These are phyloP conservation scores for Sparassis latifolia DNA, from an alignment of 1,284 basidiomycete species.

Conservation along the genomic window DNA sequence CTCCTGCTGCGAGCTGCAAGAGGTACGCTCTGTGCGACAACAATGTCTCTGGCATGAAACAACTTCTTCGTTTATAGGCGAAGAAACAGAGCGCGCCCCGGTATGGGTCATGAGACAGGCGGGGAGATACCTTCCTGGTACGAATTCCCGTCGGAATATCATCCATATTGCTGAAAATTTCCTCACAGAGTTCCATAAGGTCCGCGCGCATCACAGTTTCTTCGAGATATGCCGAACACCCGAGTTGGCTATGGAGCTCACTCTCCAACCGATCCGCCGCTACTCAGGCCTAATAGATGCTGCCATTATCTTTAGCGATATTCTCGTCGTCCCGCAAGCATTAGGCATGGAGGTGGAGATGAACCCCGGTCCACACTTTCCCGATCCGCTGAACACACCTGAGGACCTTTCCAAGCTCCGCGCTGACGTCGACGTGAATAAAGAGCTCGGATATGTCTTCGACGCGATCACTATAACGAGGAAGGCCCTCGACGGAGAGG, in stretches of 20 bases:
- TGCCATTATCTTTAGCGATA: slow-evolving; percentile 94
- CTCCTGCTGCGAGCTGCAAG: slow-evolving; percentile 84
- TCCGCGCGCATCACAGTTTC: slow-evolving; percentile 83
- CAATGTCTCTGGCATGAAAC: slow-evolving; percentile 2
- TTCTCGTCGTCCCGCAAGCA: slow-evolving; percentile 93
- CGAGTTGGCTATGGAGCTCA: slow-evolving; percentile 78
- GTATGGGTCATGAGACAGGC: slow-evolving; percentile 99
- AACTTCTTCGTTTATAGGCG: slow-evolving; percentile 40
- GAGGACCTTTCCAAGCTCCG: slow-evolving; percentile 62
- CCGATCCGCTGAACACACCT: slow-evolving; percentile 74
- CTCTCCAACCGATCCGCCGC: slow-evolving; percentile 86
- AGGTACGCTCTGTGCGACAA: slow-evolving; percentile 35
- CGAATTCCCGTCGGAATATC: slow-evolving; percentile 17
- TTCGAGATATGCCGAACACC: slow-evolving; percentile 92
- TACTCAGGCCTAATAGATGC: slow-evolving; percentile 85
- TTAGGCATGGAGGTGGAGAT: slow-evolving; percentile 93
- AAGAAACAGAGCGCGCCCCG: slow-evolving; percentile 86
- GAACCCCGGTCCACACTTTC: slow-evolving; percentile 87
- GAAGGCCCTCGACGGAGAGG: slow-evolving; percentile 72
- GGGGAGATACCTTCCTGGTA: slow-evolving; percentile 91
- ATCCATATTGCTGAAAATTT: neutral
- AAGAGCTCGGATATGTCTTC: slow-evolving; percentile 87
- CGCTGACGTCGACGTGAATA: slow-evolving; percentile 65
- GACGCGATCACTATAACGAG: slow-evolving; percentile 84
- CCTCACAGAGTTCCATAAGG: slow-evolving; percentile 73